Evolutionary conservation across 2,329 filamentous ascomycete species (phyloP), one percentile per base, ranked within the genome.

Genomic region (Stagonosporopsis vannaccii): DNA sequence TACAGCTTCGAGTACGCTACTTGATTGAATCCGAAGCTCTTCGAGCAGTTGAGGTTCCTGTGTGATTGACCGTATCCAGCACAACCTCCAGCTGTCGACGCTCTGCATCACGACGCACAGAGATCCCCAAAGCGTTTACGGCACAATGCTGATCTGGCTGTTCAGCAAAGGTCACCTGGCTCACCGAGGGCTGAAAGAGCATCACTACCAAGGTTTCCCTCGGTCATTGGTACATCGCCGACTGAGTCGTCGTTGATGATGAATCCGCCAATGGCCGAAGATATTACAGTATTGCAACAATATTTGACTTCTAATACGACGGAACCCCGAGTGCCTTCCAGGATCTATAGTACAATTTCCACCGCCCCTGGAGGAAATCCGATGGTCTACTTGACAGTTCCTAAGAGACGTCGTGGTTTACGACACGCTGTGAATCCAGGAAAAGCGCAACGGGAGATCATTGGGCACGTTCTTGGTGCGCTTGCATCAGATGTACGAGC

Each of bases 241-340:
- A 60, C 56, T 15, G 51, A 67, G 22, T 63, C 60, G 3, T 62
- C 62, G 2, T 43, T 67, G 30, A 63, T 63, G 61, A 63, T 67
- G 62, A 63, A 63, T 26, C 59, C 62, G 1, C 57, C 49, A 9
- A 67, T 67, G 64, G 60, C 62, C 11, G 64, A 65, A 41, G 61
- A 67, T 19, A 67, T 67, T 8, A 52, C 62, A 30, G 40, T 67
- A 3, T 28, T 67, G 11, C 56, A 65, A 28, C 57, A 64, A 30
- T 65, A 67, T 28, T 19, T 67, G 35, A 61, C 51, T 7, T 54
- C 52, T 9, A 53, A 51, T 8, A 47, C 54, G 3, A 30, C 33
- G 7, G 44, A 37, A 23, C 26, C 19, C 2, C 15, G n/a, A 8
- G 2, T 39, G 7, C 33, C 37, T 11, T 32, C 47, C 3, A 62